Conservation (phyloP, 345 rosid species). For the Moricandia moricandioides region DNA sequence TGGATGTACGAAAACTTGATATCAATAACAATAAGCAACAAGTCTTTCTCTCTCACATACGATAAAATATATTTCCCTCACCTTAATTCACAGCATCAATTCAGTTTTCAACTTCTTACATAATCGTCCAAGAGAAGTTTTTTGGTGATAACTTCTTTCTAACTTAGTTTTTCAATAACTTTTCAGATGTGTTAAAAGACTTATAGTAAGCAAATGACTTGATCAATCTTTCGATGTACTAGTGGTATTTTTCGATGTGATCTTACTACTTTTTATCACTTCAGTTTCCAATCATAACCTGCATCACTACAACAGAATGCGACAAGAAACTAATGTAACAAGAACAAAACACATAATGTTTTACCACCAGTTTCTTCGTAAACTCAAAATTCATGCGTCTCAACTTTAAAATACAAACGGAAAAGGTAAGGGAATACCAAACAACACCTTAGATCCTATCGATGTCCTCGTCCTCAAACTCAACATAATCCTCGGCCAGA, state of each 20-base stretch:
- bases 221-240: neutral
- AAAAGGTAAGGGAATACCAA: neutral
- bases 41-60: too few species aligned
- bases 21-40: too few species aligned
- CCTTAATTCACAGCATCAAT: too few species aligned
- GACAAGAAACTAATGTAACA: neutral
- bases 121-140: too few species aligned
- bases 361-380: constrained; percentile 6
- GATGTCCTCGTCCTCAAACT: constrained; percentile 78
- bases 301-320: neutral
- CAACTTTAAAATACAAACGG: constrained; percentile 23
- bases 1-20: too few species aligned
- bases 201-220: neutral
- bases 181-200: neutral
- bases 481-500: constrained; percentile 58
- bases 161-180: neutral
- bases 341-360: neutral
- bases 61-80: too few species aligned
- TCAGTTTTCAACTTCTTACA: too few species aligned
- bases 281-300: neutral
- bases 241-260: neutral
- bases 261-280: neutral
- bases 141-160: neutral
- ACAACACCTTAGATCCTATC: constrained; percentile 54
- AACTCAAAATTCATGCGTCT: constrained; percentile 9